Percentiles rank a stretch among this genome's conserved stretches.
Evolutionary conservation across 2,329 filamentous ascomycete genomes (phyloP).

Genomic region (Ophiostoma sp.): DNA sequence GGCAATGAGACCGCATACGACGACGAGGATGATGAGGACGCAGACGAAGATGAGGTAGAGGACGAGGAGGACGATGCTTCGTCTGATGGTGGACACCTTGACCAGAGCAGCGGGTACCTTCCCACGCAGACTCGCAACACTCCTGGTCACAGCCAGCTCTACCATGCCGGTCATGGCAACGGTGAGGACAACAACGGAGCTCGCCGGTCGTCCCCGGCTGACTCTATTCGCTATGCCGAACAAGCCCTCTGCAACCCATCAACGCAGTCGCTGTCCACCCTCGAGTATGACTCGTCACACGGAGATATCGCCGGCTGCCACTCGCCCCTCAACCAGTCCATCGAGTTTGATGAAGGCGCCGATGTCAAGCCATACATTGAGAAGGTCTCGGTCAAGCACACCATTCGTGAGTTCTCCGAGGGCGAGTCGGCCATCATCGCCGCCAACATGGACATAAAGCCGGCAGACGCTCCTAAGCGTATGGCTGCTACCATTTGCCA

Average conservation of each 20-base stretch:
- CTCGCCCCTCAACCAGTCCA: constrained; percentile 38
- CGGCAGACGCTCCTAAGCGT: constrained; percentile 37
- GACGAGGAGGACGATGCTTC: constrained; percentile 44
- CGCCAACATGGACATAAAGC: constrained; percentile 36
- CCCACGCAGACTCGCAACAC: constrained; percentile 18
- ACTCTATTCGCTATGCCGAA: constrained; percentile 52
- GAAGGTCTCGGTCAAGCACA: constrained; percentile 49
- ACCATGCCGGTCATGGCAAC: constrained; percentile 37
- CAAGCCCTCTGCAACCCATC: constrained; percentile 49
- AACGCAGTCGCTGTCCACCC: constrained; percentile 32
- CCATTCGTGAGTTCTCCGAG: constrained; percentile 46
- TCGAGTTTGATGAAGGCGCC: constrained; percentile 50
- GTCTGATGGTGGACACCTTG: constrained; percentile 26
- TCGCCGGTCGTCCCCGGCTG: constrained; percentile 36
- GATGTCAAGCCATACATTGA: constrained; percentile 38
- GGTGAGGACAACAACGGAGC: constrained; percentile 44
- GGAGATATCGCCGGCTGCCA: constrained; percentile 30
- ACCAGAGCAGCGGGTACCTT: background rate
- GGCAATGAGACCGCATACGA: constrained; percentile 47
- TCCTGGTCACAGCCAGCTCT: constrained; percentile 26
- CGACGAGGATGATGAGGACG: constrained; percentile 43
- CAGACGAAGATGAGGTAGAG: constrained; percentile 45
- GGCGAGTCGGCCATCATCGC: constrained; percentile 42
- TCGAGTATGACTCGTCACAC: constrained; percentile 33
- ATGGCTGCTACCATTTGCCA: constrained; percentile 48